These are phyloP conservation scores for Houttuynia cordata DNA, from an alignment of 164 flowering plant species.

Conservation along the genomic window DNA sequence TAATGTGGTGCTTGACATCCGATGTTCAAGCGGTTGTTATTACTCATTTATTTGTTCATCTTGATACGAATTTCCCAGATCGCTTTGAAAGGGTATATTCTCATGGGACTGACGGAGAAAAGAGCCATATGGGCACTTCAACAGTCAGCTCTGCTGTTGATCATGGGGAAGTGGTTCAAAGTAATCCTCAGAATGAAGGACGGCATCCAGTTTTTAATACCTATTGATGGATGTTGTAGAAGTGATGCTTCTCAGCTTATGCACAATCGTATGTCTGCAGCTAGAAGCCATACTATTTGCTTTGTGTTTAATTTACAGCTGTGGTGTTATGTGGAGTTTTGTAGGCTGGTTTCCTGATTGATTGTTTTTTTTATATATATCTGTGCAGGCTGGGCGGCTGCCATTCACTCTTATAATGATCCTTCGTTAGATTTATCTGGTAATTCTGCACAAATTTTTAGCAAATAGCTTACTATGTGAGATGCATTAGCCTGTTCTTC, in stretches of 20 bases:
- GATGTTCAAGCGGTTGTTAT: background rate
- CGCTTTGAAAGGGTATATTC: conserved; percentile 24
- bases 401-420: conserved; percentile 35
- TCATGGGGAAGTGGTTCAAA: conserved; percentile 31
- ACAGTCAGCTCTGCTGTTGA: conserved; percentile 23
- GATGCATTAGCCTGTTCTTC: too few relatives aligned
- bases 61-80: conserved; percentile 18
- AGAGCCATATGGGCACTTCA: conserved; percentile 25
- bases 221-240: conserved; percentile 48
- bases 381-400: conserved; percentile 54
- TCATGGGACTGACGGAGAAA: conserved; percentile 44
- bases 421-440: conserved; percentile 50
- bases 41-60: background rate
- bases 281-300: background rate
- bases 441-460: conserved; percentile 8
- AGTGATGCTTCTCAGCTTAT: conserved; percentile 59
- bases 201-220: conserved; percentile 24
- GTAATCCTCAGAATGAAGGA: conserved; percentile 22
- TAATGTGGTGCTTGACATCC: background rate
- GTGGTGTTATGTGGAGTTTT: background rate
- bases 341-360: background rate
- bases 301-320: background rate
- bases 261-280: conserved; percentile 41
- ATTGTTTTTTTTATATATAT: background rate
- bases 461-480: background rate